Percentiles rank a stretch among this genome's conserved stretches.
phyloP scores from a whole-genome alignment of 345 rosid species.

The Citrus mangshanensis region DNA sequence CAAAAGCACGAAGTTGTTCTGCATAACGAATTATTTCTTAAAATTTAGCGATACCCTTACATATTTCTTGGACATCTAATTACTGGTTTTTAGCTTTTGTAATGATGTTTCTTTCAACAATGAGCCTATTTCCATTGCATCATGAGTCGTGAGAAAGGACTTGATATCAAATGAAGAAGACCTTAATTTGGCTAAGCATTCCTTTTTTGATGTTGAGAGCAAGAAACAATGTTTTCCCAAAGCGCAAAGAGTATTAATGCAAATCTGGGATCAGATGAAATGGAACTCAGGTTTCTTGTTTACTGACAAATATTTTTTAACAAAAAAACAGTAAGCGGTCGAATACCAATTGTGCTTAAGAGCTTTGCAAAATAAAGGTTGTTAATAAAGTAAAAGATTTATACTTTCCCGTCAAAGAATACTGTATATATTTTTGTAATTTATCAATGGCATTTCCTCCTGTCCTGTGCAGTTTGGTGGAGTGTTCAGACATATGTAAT shows the following conservation, averaged over 20 bases:
- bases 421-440: neutral
- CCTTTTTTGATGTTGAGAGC: neutral
- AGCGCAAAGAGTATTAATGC: too few species aligned
- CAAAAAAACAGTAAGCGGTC: too few species aligned
- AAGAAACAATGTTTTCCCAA: neutral
- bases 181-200: neutral
- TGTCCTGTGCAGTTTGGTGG: slow-evolving; percentile 64
- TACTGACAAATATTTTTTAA: neutral
- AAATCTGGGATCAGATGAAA: too few species aligned
- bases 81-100: too few species aligned
- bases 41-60: neutral
- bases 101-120: neutral
- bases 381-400: neutral
- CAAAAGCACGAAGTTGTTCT: too few species aligned
- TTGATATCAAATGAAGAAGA: neutral
- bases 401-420: neutral
- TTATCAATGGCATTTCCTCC: neutral
- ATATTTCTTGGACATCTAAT: neutral
- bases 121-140: too few species aligned
- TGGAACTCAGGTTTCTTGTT: neutral
- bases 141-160: neutral
- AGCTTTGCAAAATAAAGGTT: too few species aligned
- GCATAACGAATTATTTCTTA: too few species aligned
- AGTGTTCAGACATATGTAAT: slow-evolving; percentile 89
- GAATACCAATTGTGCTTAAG: too few species aligned